phyloP scores from a whole-genome alignment of 192 early-diverging fungal species.

The Mortierella alpina region DNA sequence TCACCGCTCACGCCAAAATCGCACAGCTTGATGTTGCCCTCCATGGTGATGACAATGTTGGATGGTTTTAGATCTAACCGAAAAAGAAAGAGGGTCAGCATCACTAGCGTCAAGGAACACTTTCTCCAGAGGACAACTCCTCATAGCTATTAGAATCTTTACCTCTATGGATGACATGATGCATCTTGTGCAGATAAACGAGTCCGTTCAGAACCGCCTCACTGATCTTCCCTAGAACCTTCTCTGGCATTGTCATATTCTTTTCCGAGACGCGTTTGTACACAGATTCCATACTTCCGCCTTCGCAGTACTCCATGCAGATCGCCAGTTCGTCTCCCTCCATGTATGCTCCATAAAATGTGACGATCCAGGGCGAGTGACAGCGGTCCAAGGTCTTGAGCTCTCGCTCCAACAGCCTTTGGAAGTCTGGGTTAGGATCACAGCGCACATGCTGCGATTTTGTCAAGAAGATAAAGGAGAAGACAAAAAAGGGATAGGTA shows the following conservation, averaged over 20 bases:
- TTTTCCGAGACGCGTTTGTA: constrained; percentile 80
- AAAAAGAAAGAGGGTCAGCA: neutral
- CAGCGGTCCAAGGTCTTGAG: constrained; percentile 90
- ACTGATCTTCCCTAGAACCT: constrained; percentile 89
- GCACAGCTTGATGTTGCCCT: constrained; percentile 94
- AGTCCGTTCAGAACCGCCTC: constrained; percentile 91
- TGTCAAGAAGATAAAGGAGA: constrained; percentile 3
- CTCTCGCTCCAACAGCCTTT: constrained; percentile 90
- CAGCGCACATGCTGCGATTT: constrained; percentile 37
- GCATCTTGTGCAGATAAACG: constrained; percentile 86
- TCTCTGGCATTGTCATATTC: constrained; percentile 84
- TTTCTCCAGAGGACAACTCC: too few species aligned
- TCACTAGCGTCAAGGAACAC: neutral
- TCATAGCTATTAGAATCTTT: neutral
- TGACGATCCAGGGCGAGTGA: constrained; percentile 92
- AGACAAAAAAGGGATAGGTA: neutral
- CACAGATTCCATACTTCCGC: constrained; percentile 93
- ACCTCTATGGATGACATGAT: constrained; percentile 94
- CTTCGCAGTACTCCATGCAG: constrained; percentile 97
- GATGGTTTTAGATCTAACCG: constrained; percentile 93
- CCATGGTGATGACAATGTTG: constrained; percentile 92
- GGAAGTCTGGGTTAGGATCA: constrained; percentile 64
- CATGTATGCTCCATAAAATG: constrained; percentile 94
- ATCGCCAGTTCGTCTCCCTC: constrained; percentile 90
- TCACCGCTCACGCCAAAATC: constrained; percentile 97